Evolutionary conservation across 345 rosid species (phyloP), one percentile per base, ranked within the genome.

Genomic region (Populus simonii): DNA sequence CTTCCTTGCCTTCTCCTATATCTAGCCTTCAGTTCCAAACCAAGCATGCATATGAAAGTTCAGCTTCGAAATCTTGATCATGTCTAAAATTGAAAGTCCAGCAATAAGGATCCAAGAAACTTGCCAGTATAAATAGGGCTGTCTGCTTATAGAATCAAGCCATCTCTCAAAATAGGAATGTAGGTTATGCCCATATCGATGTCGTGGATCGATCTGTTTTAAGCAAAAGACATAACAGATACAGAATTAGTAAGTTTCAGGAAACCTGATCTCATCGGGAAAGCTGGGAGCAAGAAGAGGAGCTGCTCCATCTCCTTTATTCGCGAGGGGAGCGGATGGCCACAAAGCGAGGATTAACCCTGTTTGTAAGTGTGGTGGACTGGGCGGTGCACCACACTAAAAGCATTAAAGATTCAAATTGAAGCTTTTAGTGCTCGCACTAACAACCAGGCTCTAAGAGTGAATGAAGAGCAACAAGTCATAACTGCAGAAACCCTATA

Each of bases 51-150:
- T 1, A 62, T 67, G 70, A 59, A 74, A 74, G 74, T 74, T 82
- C 47, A 62, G 67, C 22, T 76, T 74, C 72, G 76, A 49, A 55
- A 59, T 73, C 35, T 65, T 39, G 43, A 76, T 4, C 55, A 49
- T 5, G 55, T 49, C 55, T 49, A 16, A 16, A 16, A 16, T 15
- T 15, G 20, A 49, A 49, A 49, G 55, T 49, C 55, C 3, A 49
- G 61, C 76, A 53, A 81, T 65, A 61, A 0, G 18, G 81, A 74
- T 69, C 25, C 73, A 31, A 76, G 81, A 72, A 67, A 51, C 22
- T 80, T 91, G 93, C 98, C 99, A 93, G 87, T 93, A 96, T 84
- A 96, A 93, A 87, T 93, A 96, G 79, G 99, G 99, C 83, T 96
- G 94, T 84, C 90, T 89, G 39, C 96, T 89, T 79, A 85, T 93